Base-by-base conservation (phyloP, 192 early-diverging fungal genomes). In the Coemansia sp. region DNA sequence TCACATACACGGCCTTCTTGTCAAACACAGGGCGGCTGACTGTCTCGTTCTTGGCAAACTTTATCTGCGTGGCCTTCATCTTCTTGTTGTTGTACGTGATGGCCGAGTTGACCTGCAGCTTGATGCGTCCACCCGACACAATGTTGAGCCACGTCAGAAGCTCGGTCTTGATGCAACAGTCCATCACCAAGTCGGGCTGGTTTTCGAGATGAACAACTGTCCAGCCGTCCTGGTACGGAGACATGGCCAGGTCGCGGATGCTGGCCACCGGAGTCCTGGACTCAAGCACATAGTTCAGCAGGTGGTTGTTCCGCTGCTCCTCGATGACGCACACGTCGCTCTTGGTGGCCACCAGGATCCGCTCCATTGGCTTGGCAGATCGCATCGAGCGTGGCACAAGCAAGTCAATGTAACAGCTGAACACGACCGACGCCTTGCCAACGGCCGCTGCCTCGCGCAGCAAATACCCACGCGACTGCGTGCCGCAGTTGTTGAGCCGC, bases 1-100 rank as follows among this genome's bases (percentile, higher is more conserved):
- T 69, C 14, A 88, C 76, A 38, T 73, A 76, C 14, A 90, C 87
- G 17, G 83, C 83, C 54, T 90, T 88, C 70, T 92, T 92, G 60
- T 89, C 88, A 17, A 85, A 67, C 46, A 77, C 82, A 12, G 82
- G 65, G 10, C 65, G 64, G 41, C 70, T 80, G 38, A 71, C 65
- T 19, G 48, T 68, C 37, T 89, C 88, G 62, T 89, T 87, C 74
- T 88, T 88, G 39, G 83, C 77, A 73, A 90, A 88, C 79, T 92
- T 92, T 78, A 92, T 76, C 35, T 73, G 82, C 27, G 82, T 88
- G 10, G 72, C 67, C 68, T 92, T 92, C 60, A 74, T 80, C 62
- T 85, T 83, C 80, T 92, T 92, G 69, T 88, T 92, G 44, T 69
- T 63, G 70, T 87, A 92, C 29, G 84, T 76, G 52, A 88, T 87